phyloP scores from a whole-genome alignment of 1,139 yeast species.

The Taphrina wiesneri region DNA sequence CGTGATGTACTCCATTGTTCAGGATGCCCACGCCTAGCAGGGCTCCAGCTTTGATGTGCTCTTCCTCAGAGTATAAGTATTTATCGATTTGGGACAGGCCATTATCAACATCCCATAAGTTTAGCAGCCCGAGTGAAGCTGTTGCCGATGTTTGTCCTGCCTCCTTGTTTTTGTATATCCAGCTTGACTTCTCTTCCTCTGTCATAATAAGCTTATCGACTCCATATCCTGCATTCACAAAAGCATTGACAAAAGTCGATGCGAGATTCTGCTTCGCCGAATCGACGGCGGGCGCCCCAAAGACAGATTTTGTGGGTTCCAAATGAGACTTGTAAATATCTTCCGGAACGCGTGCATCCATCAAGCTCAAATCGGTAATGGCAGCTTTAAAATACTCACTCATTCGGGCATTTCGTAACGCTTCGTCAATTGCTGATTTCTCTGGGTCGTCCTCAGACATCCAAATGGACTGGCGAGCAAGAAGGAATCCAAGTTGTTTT shows the following conservation, averaged over 20 bases:
- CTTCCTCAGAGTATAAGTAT: constrained; percentile 80
- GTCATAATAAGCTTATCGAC: constrained; percentile 68
- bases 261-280: constrained; percentile 96
- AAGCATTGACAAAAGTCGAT: constrained; percentile 89
- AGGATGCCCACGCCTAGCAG: constrained; percentile 91
- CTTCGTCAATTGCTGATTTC: constrained; percentile 61
- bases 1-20: constrained; percentile 94
- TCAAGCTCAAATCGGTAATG: constrained; percentile 79
- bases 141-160: constrained; percentile 92
- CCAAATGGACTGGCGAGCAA: constrained; percentile 84
- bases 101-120: constrained; percentile 87
- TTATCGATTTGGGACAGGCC: constrained; percentile 90
- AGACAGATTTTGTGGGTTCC: constrained; percentile 63
- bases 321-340: constrained; percentile 90
- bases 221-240: constrained; percentile 87
- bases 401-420: constrained; percentile 75
- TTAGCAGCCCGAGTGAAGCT: constrained; percentile 85
- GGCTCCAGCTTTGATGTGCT: constrained; percentile 94
- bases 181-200: constrained; percentile 69
- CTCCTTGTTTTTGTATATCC: constrained; percentile 92
- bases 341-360: constrained; percentile 91
- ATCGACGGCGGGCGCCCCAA: constrained; percentile 68
- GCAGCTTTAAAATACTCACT: constrained; percentile 79
- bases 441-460: constrained; percentile 67
- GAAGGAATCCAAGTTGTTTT: constrained; percentile 85